phyloP scores from a whole-genome alignment of 306 rosid genomes.

The Vigna unguiculata region DNA sequence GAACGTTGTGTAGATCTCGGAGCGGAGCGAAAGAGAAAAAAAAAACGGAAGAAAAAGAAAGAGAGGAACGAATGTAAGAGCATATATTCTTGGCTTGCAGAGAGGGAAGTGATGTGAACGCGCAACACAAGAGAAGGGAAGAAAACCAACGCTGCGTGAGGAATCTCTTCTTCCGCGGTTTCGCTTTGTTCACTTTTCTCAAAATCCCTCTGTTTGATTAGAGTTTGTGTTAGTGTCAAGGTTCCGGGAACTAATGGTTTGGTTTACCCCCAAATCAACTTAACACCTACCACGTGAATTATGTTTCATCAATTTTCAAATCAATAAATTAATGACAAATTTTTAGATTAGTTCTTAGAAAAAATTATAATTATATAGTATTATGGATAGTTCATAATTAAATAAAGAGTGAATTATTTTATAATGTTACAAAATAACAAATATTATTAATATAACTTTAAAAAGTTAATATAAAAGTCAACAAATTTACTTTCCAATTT shows the following conservation, averaged over 20 bases:
- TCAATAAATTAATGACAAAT: background rate
- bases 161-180: slow-evolving; percentile 8
- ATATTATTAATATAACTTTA: too few species aligned
- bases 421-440: too few species aligned
- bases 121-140: background rate
- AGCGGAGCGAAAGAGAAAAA: slow-evolving; percentile 4
- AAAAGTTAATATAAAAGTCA: too few species aligned
- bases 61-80: background rate
- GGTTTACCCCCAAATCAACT: background rate
- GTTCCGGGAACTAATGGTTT: slow-evolving; percentile 12
- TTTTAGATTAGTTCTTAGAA: too few species aligned
- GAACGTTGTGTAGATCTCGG: slow-evolving; percentile 28
- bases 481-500: too few species aligned
- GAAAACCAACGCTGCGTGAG: background rate
- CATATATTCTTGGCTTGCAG: slow-evolving; percentile 51
- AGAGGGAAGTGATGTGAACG: slow-evolving; percentile 34
- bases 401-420: too few species aligned
- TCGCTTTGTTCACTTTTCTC: slow-evolving; percentile 2
- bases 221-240: background rate
- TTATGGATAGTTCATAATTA: too few species aligned
- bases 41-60: background rate
- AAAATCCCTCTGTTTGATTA: background rate
- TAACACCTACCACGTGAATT: slow-evolving; percentile 1
- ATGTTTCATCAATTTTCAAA: background rate
- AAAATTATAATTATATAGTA: too few species aligned